Evolutionary conservation across 2,329 filamentous ascomycete genomes (phyloP).

Genomic region (Colletotrichum agaves): DNA sequence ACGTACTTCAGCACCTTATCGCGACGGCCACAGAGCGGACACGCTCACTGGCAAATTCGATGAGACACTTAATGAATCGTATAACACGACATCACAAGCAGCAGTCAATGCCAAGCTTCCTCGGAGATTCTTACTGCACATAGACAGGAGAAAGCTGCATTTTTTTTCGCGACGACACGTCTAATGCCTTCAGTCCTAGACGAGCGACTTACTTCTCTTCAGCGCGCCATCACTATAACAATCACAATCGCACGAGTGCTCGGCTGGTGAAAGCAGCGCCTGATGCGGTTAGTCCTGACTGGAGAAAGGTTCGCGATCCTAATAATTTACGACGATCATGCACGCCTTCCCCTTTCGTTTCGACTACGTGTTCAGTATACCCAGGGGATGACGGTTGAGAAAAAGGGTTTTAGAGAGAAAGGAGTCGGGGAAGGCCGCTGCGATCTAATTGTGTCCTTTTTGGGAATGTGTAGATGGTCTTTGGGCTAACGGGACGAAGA

Average conservation of each 20-base stretch:
- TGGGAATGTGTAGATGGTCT: constrained; percentile 8
- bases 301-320: constrained; percentile 41
- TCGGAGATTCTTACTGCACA: constrained; percentile 41
- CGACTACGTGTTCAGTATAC: constrained; percentile 51
- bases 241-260: constrained; percentile 23
- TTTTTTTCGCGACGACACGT: constrained; percentile 47
- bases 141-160: constrained; percentile 46
- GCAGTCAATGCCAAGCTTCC: constrained; percentile 11
- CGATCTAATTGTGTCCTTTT: constrained; percentile 40
- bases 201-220: constrained; percentile 44
- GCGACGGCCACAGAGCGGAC: constrained; percentile 3
- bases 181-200: constrained; percentile 48
- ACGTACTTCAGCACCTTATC: not conserved
- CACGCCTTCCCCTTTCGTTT: constrained; percentile 49
- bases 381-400: constrained; percentile 43
- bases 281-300: constrained; percentile 24
- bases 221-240: constrained; percentile 38
- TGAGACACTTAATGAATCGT: constrained; percentile 24
- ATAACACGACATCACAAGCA: constrained; percentile 25
- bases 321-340: constrained; percentile 43
- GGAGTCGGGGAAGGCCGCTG: constrained; percentile 44
- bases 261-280: constrained; percentile 10
- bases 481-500: not conserved
- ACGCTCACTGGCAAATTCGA: not conserved
- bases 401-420: constrained; percentile 44